Percentiles rank a stretch among this genome's conserved stretches.
phyloP scores from a whole-genome alignment of 768 basidiomycete genomes.

The Russula sp. region DNA sequence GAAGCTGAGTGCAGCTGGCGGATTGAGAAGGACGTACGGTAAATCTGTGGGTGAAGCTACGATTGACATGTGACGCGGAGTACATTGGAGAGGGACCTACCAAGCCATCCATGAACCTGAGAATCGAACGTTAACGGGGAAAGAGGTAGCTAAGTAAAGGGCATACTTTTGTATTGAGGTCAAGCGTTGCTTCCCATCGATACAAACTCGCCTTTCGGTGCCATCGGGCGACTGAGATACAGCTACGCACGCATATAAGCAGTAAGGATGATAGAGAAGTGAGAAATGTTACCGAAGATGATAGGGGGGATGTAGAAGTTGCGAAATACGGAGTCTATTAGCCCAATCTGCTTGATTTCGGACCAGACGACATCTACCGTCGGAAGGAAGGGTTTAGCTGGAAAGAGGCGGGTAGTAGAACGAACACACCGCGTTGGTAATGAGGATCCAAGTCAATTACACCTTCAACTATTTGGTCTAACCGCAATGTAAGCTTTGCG shows the following conservation, averaged over 20 bases:
- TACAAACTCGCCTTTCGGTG: slow-evolving; percentile 45
- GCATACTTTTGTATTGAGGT: slow-evolving; percentile 56
- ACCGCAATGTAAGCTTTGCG: background rate
- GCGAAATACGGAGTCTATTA: slow-evolving; percentile 59
- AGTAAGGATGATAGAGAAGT: background rate
- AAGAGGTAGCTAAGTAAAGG: background rate
- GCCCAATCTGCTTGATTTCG: slow-evolving; percentile 49
- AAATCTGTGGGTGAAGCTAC: slow-evolving; percentile 6
- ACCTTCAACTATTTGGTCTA: slow-evolving; percentile 45
- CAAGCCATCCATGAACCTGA: slow-evolving; percentile 50
- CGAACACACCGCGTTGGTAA: slow-evolving; percentile 52
- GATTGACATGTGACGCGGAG: background rate
- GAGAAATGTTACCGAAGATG: slow-evolving; percentile 48
- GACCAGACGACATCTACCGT: slow-evolving; percentile 57
- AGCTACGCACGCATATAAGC: slow-evolving; percentile 31
- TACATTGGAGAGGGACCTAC: slow-evolving; percentile 35
- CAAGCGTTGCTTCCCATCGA: slow-evolving; percentile 70
- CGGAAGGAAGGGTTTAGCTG: background rate
- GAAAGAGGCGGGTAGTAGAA: background rate
- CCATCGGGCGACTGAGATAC: slow-evolving; percentile 38
- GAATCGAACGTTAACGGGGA: background rate
- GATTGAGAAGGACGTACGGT: background rate
- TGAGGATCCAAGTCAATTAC: slow-evolving; percentile 55
- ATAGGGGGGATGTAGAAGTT: slow-evolving; percentile 65
- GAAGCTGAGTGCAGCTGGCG: background rate